Conservation (phyloP, 169 alveolate genomes). For the Cryptosporidium baileyi region DNA sequence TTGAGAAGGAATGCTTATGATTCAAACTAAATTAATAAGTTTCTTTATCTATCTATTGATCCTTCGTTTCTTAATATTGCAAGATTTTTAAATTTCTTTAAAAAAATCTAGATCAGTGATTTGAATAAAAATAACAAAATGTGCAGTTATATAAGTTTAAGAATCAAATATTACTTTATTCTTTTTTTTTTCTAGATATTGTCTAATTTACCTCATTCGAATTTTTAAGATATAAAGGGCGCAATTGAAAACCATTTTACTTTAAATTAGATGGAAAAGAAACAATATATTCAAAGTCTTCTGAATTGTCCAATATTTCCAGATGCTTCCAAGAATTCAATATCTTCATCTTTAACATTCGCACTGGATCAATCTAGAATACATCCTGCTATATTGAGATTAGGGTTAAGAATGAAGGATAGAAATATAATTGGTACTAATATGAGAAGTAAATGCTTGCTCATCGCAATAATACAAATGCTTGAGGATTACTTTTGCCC, state of each 20-base stretch:
- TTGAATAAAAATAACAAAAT: too few species aligned
- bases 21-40: background rate
- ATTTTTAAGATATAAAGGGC: background rate
- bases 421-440: conserved; percentile 71
- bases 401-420: conserved; percentile 76
- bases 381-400: conserved; percentile 75
- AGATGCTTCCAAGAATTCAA: background rate
- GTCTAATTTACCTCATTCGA: too few species aligned
- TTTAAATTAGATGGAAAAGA: conserved; percentile 1
- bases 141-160: too few species aligned
- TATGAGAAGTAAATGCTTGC: conserved; percentile 73
- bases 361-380: conserved; percentile 71
- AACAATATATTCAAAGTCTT: conserved; percentile 18
- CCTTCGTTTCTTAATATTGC: background rate
- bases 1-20: background rate
- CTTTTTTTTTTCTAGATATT: too few species aligned
- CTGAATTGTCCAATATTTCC: conserved; percentile 26
- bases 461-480: conserved; percentile 75
- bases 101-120: too few species aligned
- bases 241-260: background rate
- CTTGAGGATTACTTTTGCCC: conserved; percentile 76
- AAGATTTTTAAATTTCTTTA: background rate
- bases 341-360: conserved; percentile 3
- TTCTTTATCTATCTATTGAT: background rate
- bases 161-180: background rate